A percentile compares a stretch with the other conserved stretches of the same genome.
phyloP scores from a whole-genome alignment of 352 stramenopile genomes.

The Globisporangium splendens region DNA sequence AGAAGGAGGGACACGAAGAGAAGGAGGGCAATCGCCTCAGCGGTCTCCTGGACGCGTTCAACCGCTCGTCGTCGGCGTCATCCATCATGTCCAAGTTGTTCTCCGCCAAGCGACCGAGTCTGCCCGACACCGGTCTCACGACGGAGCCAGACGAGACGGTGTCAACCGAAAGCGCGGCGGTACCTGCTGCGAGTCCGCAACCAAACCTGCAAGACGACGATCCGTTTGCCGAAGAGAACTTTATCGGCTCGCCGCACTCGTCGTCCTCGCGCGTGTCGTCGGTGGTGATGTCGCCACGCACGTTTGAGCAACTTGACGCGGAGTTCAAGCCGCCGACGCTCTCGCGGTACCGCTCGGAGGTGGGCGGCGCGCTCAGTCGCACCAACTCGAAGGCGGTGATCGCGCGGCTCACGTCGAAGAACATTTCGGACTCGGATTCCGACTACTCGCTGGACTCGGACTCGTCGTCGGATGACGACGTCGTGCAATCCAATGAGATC shows the following conservation, averaged over 20 bases:
- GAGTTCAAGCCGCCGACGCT: conserved; percentile 20
- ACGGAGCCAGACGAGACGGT: no score
- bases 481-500: conserved; percentile 45
- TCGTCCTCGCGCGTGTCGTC: conserved; percentile 18
- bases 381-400: conserved; percentile 20
- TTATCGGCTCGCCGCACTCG: conserved; percentile 13
- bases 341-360: conserved; percentile 14
- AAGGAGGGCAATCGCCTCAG: background rate
- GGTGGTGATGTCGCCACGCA: conserved; percentile 17
- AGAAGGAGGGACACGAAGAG: background rate
- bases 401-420: conserved; percentile 13
- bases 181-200: background rate
- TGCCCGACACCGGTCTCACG: background rate
- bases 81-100: conserved; percentile 20
- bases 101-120: conserved; percentile 14
- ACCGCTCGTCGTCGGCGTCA: conserved; percentile 12
- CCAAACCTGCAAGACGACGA: conserved; percentile 7
- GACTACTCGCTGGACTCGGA: conserved; percentile 33
- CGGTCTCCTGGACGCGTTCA: conserved; percentile 11
- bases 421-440: conserved; percentile 32
- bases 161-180: no score
- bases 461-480: conserved; percentile 24
- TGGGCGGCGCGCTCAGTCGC: conserved; percentile 6
- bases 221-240: conserved; percentile 13
- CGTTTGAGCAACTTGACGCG: conserved; percentile 18